phyloP scores from a whole-genome alignment of 179 eudicot species.

The Heliamphora pulchella region DNA sequence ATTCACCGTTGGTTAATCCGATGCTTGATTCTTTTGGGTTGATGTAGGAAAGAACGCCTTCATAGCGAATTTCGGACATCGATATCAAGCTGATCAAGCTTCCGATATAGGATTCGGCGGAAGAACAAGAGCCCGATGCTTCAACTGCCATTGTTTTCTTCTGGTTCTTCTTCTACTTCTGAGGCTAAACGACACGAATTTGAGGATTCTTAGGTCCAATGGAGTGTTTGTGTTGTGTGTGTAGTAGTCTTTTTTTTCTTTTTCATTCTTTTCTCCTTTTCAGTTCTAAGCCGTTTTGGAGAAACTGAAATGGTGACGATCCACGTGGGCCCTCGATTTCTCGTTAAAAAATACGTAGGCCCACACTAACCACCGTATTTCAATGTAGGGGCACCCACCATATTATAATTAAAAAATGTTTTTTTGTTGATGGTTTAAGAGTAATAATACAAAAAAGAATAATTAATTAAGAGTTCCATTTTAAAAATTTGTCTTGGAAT shows the following conservation, averaged over 20 bases:
- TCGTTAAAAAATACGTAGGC: no score
- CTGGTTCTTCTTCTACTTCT: background rate
- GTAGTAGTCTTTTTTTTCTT: no score
- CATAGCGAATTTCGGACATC: conserved; percentile 38
- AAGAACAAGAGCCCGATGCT: background rate
- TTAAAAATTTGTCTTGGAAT: no score
- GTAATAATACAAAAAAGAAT: no score
- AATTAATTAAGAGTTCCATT: no score
- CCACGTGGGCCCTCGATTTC: background rate
- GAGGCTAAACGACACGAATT: background rate
- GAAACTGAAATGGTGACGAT: background rate
- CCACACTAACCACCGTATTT: no score
- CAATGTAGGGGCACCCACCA: no score
- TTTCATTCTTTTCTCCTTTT: no score
- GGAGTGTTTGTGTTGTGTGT: background rate
- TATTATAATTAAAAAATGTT: no score
- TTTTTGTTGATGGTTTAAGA: no score
- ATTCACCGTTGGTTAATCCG: conserved; percentile 37
- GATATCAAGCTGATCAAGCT: conserved; percentile 38
- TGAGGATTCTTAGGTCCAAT: background rate
- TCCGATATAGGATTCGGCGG: conserved; percentile 40
- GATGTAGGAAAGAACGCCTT: conserved; percentile 35
- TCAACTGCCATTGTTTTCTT: background rate
- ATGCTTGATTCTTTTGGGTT: conserved; percentile 30
- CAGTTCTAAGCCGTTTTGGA: background rate